A percentile compares a stretch with the other conserved stretches of the same genome.
These are phyloP conservation scores for Clavispora carvajalis DNA, from an alignment of 805 yeast species.

Conservation along the genomic window DNA sequence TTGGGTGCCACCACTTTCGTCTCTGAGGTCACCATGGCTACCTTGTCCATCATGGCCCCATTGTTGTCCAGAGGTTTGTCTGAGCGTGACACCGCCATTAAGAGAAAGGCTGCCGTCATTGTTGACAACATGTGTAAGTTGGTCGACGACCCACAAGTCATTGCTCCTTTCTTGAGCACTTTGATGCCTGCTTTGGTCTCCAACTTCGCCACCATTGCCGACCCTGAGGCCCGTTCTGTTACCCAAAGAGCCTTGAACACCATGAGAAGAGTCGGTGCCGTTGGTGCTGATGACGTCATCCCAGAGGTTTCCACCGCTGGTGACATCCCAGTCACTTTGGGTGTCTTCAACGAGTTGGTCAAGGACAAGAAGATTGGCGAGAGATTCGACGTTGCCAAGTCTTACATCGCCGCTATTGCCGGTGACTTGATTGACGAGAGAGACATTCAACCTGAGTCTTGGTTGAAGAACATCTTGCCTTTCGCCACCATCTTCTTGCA, in stretches of 20 bases:
- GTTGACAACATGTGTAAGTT: slow-evolving; percentile 99
- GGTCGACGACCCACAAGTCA: slow-evolving; percentile 99
- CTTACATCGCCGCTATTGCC: slow-evolving; percentile 91
- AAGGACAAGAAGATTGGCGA: slow-evolving; percentile 60
- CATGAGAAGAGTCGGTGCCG: slow-evolving; percentile 97
- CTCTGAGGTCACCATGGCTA: slow-evolving; percentile 99
- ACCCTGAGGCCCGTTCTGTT: slow-evolving; percentile 99
- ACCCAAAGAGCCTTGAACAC: slow-evolving; percentile 96
- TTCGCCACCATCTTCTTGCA: slow-evolving; percentile 95
- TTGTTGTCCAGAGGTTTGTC: slow-evolving; percentile 98
- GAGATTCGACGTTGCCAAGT: slow-evolving; percentile 74
- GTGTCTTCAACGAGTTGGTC: slow-evolving; percentile 70
- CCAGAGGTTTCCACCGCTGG: slow-evolving; percentile 99
- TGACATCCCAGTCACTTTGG: slow-evolving; percentile 84
- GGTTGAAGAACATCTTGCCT: slow-evolving; percentile 86
- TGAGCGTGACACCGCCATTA: slow-evolving; percentile 98
- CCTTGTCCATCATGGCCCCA: slow-evolving; percentile 99
- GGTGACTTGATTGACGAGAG: slow-evolving; percentile 99
- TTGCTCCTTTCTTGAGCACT: slow-evolving; percentile 97
- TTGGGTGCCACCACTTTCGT: slow-evolving; percentile 99
- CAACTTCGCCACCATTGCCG: slow-evolving; percentile 95
- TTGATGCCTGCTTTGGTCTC: slow-evolving; percentile 94
- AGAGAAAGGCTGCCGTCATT: slow-evolving; percentile 99
- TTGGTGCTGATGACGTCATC: slow-evolving; percentile 79
- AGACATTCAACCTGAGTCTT: slow-evolving; percentile 80